phyloP scores from a whole-genome alignment of 2,329 filamentous ascomycete genomes.

The Coniella vitis region DNA sequence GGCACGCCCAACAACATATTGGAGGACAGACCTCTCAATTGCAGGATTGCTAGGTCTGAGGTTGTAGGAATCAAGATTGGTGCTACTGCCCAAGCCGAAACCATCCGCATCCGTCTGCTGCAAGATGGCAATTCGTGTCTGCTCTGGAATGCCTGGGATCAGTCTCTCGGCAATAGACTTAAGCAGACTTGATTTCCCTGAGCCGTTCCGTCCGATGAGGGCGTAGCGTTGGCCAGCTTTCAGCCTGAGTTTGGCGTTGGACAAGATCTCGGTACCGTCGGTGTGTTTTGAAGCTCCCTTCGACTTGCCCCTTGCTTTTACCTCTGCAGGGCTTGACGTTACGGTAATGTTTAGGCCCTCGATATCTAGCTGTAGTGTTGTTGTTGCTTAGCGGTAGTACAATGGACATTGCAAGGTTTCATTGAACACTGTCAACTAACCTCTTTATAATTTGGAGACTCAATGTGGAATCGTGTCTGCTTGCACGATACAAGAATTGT shows the following conservation, averaged over 20 bases:
- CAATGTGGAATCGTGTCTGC: constrained; percentile 60
- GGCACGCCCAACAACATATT: constrained; percentile 59
- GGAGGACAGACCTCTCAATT: constrained; percentile 43
- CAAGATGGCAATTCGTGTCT: constrained; percentile 58
- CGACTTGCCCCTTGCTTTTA: constrained; percentile 39
- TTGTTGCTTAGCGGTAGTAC: neutral
- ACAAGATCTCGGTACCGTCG: constrained; percentile 59
- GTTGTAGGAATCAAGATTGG: constrained; percentile 20
- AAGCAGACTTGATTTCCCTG: constrained; percentile 72
- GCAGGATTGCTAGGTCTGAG: neutral
- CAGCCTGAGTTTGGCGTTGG: constrained; percentile 61
- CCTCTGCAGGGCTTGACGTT: constrained; percentile 30
- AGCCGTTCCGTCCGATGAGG: constrained; percentile 72
- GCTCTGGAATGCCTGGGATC: constrained; percentile 67
- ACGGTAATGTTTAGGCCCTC: constrained; percentile 68
- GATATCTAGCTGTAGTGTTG: constrained; percentile 50
- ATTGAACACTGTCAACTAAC: constrained; percentile 28
- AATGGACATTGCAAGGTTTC: neutral
- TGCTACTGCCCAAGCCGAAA: constrained; percentile 17
- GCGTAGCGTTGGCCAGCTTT: constrained; percentile 72
- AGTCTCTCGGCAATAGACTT: constrained; percentile 71
- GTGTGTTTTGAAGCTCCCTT: constrained; percentile 31
- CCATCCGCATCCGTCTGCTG: constrained; percentile 55
- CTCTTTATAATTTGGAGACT: constrained; percentile 48
- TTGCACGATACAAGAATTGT: constrained; percentile 58